These are phyloP conservation scores for Apiospora sp. DNA, from an alignment of 2,329 filamentous ascomycete genomes.

Conservation along the genomic window DNA sequence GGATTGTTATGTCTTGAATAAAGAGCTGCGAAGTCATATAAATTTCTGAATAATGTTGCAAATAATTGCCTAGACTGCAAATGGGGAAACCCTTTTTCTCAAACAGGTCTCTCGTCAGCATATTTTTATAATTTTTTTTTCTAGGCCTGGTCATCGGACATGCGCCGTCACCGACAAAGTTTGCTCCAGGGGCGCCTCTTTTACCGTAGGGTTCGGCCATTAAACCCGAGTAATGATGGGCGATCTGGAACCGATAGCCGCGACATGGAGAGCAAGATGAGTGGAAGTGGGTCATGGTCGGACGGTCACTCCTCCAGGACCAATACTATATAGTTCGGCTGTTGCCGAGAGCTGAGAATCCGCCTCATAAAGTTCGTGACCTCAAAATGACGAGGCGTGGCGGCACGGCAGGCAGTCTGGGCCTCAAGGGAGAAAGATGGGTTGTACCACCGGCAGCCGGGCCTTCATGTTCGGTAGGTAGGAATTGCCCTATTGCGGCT, in stretches of 20 bases:
- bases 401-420: slow-evolving; percentile 5
- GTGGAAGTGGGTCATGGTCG: not conserved
- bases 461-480: not conserved
- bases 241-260: not conserved
- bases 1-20: not conserved
- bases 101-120: not conserved
- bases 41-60: not conserved
- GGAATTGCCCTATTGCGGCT: not conserved
- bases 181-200: not conserved
- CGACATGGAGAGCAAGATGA: not conserved
- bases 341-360: not conserved
- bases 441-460: not conserved
- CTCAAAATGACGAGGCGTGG: not conserved
- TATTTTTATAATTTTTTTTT: not conserved
- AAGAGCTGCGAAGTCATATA: not conserved
- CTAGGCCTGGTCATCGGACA: not conserved
- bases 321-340: not conserved
- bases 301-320: not conserved
- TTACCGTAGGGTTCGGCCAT: not conserved
- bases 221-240: not conserved
- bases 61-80: not conserved
- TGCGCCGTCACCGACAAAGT: slow-evolving; percentile 2
- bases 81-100: not conserved
- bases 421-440: not conserved
- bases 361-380: not conserved